phyloP scores from a whole-genome alignment of 306 rosid genomes.

The Fragaria vesca region DNA sequence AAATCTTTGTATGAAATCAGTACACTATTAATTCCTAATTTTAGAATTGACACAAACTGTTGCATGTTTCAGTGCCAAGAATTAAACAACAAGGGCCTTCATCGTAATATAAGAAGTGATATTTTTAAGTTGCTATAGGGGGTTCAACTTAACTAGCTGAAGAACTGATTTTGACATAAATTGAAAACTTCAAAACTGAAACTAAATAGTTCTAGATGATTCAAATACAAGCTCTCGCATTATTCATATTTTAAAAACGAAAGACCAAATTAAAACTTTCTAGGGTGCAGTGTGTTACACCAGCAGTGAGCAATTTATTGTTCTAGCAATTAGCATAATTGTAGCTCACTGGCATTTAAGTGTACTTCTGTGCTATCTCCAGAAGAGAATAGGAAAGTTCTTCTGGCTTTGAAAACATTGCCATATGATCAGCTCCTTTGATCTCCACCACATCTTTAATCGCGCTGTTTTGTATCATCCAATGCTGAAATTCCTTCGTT shows the following conservation, averaged over 20 bases:
- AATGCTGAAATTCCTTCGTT: conserved; percentile 31
- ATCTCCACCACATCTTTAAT: conserved; percentile 40
- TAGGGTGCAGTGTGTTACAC: neutral
- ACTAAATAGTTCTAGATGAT: neutral
- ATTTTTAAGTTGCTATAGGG: neutral
- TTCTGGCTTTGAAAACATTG: conserved; percentile 39
- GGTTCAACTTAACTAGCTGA: neutral
- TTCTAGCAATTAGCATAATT: neutral
- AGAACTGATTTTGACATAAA: neutral
- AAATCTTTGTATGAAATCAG: neutral
- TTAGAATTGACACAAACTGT: neutral
- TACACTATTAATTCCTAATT: neutral
- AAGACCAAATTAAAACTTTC: neutral
- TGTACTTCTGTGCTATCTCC: conserved; percentile 25
- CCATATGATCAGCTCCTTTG: conserved; percentile 43
- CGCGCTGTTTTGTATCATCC: conserved; percentile 53
- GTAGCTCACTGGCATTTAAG: conserved; percentile 2
- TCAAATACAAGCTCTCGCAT: neutral
- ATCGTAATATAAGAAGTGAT: neutral
- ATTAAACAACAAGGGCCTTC: neutral
- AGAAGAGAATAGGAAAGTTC: conserved; percentile 34
- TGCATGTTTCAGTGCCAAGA: neutral
- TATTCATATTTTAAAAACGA: neutral
- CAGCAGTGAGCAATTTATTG: neutral
- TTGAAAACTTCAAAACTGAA: neutral